Conservation (phyloP, 2,329 filamentous ascomycete species). For the Arthrobotrys sinensis region DNA sequence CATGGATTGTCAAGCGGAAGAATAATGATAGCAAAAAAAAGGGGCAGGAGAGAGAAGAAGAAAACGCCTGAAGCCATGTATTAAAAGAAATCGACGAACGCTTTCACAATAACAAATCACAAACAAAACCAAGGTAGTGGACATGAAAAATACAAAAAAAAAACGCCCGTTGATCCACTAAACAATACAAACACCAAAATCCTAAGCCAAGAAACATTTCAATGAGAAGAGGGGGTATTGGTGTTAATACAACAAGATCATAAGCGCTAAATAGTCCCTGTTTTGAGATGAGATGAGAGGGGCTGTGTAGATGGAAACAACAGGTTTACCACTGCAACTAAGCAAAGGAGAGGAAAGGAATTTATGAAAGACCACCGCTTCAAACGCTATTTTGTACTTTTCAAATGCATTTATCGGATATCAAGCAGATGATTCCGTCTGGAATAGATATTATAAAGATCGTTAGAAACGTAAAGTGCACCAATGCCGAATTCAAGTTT, state of each 20-base stretch:
- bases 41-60: neutral
- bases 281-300: neutral
- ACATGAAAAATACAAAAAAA: neutral
- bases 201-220: constrained; percentile 15
- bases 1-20: neutral
- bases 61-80: constrained; percentile 24
- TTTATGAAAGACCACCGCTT: constrained; percentile 5
- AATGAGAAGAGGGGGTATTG: constrained; percentile 7
- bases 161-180: constrained; percentile 48
- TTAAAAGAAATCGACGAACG: constrained; percentile 1
- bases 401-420: constrained; percentile 10
- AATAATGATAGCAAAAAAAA: neutral
- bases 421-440: neutral
- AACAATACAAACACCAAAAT: constrained; percentile 17
- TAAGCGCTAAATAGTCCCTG: neutral
- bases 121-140: constrained; percentile 8
- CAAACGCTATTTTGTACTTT: constrained; percentile 17
- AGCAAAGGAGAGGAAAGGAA: neutral
- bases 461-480: neutral
- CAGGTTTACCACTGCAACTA: neutral
- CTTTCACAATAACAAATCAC: constrained; percentile 2
- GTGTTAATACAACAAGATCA: constrained; percentile 28
- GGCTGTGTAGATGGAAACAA: neutral
- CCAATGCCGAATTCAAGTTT: neutral
- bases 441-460: constrained; percentile 28